A percentile compares a stretch with the other conserved stretches of the same genome.
Evolutionary conservation across 495 filamentous ascomycete species (phyloP).

Genomic region (Darksidea phi): DNA sequence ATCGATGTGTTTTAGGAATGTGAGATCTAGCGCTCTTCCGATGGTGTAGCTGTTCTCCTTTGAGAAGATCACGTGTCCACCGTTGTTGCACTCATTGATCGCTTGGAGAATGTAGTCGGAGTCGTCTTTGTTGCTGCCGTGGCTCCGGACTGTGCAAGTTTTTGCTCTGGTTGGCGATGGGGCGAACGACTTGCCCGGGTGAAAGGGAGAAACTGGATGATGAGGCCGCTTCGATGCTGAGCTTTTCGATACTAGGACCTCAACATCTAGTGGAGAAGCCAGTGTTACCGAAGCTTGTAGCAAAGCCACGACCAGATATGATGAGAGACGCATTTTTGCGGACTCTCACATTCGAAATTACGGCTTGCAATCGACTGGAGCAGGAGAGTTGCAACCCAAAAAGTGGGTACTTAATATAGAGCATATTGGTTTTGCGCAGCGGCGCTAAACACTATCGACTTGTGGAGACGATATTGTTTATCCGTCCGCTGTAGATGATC

Average conservation of each 20-base stretch:
- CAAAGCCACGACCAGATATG: not conserved
- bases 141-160: constrained; percentile 36
- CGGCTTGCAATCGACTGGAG: not conserved
- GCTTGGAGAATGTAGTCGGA: constrained; percentile 58
- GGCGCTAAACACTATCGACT: not conserved
- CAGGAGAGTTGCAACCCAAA: not conserved
- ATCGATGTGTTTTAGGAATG: constrained; percentile 63
- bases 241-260: not conserved
- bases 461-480: not conserved
- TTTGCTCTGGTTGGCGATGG: constrained; percentile 30
- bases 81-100: constrained; percentile 63
- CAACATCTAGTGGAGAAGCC: constrained; percentile 10
- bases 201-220: constrained; percentile 12
- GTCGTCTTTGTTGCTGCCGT: constrained; percentile 55
- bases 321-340: not conserved
- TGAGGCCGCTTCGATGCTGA: constrained; percentile 17
- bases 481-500: not conserved
- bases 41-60: constrained; percentile 57
- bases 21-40: constrained; percentile 64
- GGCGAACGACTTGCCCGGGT: constrained; percentile 27
- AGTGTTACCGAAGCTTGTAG: constrained; percentile 24
- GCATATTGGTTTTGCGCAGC: not conserved
- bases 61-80: constrained; percentile 64
- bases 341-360: not conserved
- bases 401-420: not conserved